A percentile compares a stretch with the other conserved stretches of the same genome.
phyloP scores from a whole-genome alignment of 1,284 basidiomycete species.

The Ceratobasidium papillatum region DNA sequence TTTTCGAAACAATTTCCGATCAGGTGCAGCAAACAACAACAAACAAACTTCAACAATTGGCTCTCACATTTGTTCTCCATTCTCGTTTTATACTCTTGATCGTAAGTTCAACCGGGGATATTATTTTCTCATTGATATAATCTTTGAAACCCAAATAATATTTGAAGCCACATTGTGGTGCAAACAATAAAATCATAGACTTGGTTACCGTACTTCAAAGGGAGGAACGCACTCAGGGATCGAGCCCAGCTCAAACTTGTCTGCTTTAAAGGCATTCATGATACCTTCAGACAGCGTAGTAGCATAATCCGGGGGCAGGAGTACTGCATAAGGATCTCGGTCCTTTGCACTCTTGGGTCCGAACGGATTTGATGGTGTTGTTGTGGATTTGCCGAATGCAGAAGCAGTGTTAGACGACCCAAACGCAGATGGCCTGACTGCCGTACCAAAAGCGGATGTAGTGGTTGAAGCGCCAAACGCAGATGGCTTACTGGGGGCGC shows the following conservation, averaged over 20 bases:
- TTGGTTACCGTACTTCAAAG: slow-evolving; percentile 64
- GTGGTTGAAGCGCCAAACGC: slow-evolving; percentile 43
- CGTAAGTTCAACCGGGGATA: no score
- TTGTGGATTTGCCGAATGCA: slow-evolving; percentile 45
- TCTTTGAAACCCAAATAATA: no score
- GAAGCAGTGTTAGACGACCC: slow-evolving; percentile 45
- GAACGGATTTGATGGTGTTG: slow-evolving; percentile 45
- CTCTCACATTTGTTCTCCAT: no score
- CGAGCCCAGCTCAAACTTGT: slow-evolving; percentile 73
- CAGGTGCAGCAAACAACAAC: no score
- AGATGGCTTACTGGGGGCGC: slow-evolving; percentile 38
- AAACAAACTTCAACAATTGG: no score
- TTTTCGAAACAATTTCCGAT: no score
- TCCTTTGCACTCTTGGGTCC: slow-evolving; percentile 42
- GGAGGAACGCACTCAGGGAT: slow-evolving; percentile 84
- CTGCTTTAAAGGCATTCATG: slow-evolving; percentile 66
- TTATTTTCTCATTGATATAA: no score
- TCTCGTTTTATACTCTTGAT: no score
- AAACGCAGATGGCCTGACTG: slow-evolving; percentile 50
- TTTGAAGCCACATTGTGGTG: no score
- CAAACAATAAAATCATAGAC: no score
- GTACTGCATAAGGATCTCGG: slow-evolving; percentile 63
- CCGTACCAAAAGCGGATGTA: slow-evolving; percentile 44
- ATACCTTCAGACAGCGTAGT: slow-evolving; percentile 62
- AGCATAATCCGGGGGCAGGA: slow-evolving; percentile 67